Evolutionary conservation across 768 basidiomycete species (phyloP), one percentile per base, ranked within the genome.

Genomic region (Hydnomerulius pinastri): DNA sequence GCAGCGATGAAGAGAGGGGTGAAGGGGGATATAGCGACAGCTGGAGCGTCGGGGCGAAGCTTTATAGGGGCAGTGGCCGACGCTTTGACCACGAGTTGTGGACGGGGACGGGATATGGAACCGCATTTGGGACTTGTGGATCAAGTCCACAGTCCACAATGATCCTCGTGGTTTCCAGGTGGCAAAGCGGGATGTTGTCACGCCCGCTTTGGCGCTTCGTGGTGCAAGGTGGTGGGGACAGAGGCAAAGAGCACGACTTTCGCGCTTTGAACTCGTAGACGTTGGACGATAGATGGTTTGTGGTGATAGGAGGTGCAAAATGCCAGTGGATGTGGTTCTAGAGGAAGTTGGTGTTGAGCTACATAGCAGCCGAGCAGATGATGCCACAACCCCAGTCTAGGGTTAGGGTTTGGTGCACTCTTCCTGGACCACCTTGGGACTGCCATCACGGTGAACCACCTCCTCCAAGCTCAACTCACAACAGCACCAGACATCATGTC

Each of bases 1-100:
- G 41, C 11, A n/a, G 28, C 30, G 9, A 33, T 17, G n/a, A 10
- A 35, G 33, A 35, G n/a, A 33, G 30, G 38, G 41, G 15, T 21
- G 29, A 50, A 43, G 56, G 41, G 47, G 33, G 30, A 17, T 43
- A 43, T 21, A 18, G n/a, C n/a, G n/a, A 29, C 28, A 17, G 17
- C 39, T 36, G n/a, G 48, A 42, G 43, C 23, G 15, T 23, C 21
- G 23, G 20, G 21, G 28, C 20, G 23, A 17, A 7, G n/a, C 21
- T 53, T 58, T 66, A 66, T 67, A 61, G 60, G 32, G 28, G 27
- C 12, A 28, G 41, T 25, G 51, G 48, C 53, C 32, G 42, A 54
- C 49, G 63, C 63, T 63, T 65, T 67, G 63, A 54, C 60, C 57
- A n/a, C n/a, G n/a, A n/a, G n/a, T 54, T 48, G 55, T 52, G 43